Percentiles rank a stretch among this genome's conserved stretches.
phyloP scores from a whole-genome alignment of 306 rosid genomes.

The Lagenaria siceraria region DNA sequence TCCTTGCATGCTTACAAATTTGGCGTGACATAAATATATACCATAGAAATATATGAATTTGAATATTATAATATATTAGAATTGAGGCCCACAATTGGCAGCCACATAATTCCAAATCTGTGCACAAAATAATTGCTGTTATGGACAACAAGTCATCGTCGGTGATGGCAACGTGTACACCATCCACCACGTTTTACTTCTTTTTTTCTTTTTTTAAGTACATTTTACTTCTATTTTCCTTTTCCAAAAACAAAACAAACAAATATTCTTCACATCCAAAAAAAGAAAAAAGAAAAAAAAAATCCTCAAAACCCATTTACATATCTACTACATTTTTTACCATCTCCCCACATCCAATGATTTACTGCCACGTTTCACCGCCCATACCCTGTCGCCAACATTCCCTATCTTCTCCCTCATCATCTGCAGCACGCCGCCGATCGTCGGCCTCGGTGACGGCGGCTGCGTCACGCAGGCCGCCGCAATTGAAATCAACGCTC shows the following conservation, averaged over 20 bases:
- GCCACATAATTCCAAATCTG: background rate
- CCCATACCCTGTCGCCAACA: background rate
- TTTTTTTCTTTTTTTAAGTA: too few relatives aligned
- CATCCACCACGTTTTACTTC: background rate
- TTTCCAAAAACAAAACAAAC: background rate
- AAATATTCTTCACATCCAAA: background rate
- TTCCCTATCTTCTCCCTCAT: conserved; percentile 3
- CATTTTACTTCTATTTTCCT: background rate
- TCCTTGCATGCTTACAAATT: too few relatives aligned
- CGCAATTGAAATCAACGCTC: conserved; percentile 13
- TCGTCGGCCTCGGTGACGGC: conserved; percentile 27
- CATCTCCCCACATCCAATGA: background rate
- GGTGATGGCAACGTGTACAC: conserved; percentile 6
- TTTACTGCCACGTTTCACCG: background rate
- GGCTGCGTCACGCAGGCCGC: conserved; percentile 24
- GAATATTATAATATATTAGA: background rate
- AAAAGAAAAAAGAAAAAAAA: too few relatives aligned
- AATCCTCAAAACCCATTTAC: background rate
- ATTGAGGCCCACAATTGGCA: background rate
- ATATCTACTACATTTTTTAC: background rate
- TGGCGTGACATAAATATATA: background rate
- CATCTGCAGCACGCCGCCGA: conserved; percentile 12
- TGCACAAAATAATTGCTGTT: background rate
- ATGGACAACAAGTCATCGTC: background rate
- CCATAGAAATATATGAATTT: background rate